These are phyloP conservation scores for Myrica gale DNA, from an alignment of 306 rosid species.

Conservation along the genomic window DNA sequence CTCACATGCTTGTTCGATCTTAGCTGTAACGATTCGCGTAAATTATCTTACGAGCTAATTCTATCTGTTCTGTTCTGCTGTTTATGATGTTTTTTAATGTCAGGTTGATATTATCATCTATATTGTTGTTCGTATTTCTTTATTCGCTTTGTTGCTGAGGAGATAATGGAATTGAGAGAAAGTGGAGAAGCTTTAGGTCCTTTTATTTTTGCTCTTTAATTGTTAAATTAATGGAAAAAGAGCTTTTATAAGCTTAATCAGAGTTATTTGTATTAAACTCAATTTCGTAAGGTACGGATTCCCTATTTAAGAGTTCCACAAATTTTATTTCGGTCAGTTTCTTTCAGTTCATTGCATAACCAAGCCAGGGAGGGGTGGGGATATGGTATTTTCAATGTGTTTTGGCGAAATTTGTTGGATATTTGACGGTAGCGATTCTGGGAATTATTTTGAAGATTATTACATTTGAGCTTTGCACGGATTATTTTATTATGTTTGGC, in stretches of 20 bases:
- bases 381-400: not conserved
- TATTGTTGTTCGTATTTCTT: not conserved
- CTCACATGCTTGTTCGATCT: not conserved
- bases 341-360: not conserved
- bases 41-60: not conserved
- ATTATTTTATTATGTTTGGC: not conserved
- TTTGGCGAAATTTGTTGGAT: not conserved
- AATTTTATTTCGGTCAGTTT: not conserved
- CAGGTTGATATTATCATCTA: not conserved
- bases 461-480: not conserved
- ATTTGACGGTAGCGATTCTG: not conserved
- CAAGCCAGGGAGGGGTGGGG: not conserved
- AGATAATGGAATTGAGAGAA: not conserved
- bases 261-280: not conserved
- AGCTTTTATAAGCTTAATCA: not conserved
- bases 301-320: not conserved
- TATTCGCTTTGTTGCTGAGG: constrained; percentile 1
- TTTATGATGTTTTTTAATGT: not conserved
- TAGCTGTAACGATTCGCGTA: not conserved
- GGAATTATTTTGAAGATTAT: not conserved
- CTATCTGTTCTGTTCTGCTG: not conserved
- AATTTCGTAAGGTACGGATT: too few species aligned
- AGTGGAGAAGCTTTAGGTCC: not conserved
- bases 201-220: not conserved
- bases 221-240: not conserved